These are phyloP conservation scores for Neurospora sublineolata DNA, from an alignment of 495 filamentous ascomycete species.

Conservation along the genomic window DNA sequence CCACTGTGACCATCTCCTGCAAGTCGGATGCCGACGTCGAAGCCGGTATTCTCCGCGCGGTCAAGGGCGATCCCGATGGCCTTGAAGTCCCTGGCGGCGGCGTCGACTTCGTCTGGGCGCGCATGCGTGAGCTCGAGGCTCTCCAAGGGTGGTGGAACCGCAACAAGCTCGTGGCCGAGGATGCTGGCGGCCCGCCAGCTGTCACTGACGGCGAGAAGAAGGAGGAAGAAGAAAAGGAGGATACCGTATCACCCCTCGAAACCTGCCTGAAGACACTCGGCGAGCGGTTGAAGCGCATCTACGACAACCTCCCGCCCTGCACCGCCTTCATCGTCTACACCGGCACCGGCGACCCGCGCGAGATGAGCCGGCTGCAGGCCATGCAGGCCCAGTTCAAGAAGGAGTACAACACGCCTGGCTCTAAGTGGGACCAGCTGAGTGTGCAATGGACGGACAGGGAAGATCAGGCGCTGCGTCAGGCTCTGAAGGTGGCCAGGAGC, in stretches of 20 bases:
- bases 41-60: conserved; percentile 51
- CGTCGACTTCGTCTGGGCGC: conserved; percentile 81
- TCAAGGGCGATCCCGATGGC: conserved; percentile 56
- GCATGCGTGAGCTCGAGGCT: conserved; percentile 75
- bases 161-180: conserved; percentile 24
- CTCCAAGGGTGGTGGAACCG: conserved; percentile 73
- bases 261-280: conserved; percentile 33
- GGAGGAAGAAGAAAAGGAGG: background rate
- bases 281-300: conserved; percentile 52
- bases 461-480: conserved; percentile 63
- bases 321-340: conserved; percentile 83
- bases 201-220: background rate
- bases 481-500: conserved; percentile 55
- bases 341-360: conserved; percentile 77
- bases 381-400: conserved; percentile 62
- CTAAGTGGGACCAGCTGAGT: conserved; percentile 77
- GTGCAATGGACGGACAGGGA: conserved; percentile 89
- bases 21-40: conserved; percentile 64
- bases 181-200: conserved; percentile 6
- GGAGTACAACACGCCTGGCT: conserved; percentile 57
- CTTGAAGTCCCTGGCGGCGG: conserved; percentile 52
- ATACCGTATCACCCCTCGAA: conserved; percentile 36
- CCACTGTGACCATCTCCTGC: conserved; percentile 61
- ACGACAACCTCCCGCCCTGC: conserved; percentile 65
- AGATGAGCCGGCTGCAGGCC: conserved; percentile 59